Percentiles rank a stretch among this genome's conserved stretches.
phyloP scores from a whole-genome alignment of 805 yeast species.

The Metschnikowia chrysomelidarum region DNA sequence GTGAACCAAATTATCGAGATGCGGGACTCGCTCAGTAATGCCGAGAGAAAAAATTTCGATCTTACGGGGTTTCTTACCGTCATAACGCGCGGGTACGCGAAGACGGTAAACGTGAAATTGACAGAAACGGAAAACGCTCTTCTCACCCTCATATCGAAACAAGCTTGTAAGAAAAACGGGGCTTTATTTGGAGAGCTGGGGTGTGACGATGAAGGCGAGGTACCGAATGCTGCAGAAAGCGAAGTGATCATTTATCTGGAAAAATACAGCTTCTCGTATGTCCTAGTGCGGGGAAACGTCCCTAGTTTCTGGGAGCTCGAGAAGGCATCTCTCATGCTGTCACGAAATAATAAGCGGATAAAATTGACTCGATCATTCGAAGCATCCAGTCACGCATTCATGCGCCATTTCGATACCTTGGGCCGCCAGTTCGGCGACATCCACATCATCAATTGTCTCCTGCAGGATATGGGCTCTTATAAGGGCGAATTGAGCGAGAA shows the following conservation, averaged over 20 bases:
- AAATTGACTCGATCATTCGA: slow-evolving; percentile 52
- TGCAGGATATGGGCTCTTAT: slow-evolving; percentile 36
- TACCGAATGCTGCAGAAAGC: slow-evolving; percentile 51
- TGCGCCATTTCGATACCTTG: slow-evolving; percentile 48
- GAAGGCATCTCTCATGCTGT: slow-evolving; percentile 32
- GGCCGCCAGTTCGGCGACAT: slow-evolving; percentile 49
- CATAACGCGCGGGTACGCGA: slow-evolving; percentile 52
- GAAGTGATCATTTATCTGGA: slow-evolving; percentile 47
- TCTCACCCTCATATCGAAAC: slow-evolving; percentile 51
- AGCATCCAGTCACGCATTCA: slow-evolving; percentile 52
- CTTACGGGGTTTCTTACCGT: slow-evolving; percentile 46
- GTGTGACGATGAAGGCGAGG: slow-evolving; percentile 55
- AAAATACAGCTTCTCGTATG: slow-evolving; percentile 42
- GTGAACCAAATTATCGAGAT: slow-evolving; percentile 45
- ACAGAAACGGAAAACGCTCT: slow-evolving; percentile 34
- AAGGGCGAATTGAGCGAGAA: slow-evolving; percentile 47
- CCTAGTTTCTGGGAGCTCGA: slow-evolving; percentile 57
- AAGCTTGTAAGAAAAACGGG: slow-evolving; percentile 47
- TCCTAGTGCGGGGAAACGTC: slow-evolving; percentile 50
- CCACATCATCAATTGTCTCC: slow-evolving; percentile 48
- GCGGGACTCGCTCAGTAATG: slow-evolving; percentile 39
- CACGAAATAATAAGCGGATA: slow-evolving; percentile 37
- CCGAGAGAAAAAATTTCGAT: slow-evolving; percentile 45
- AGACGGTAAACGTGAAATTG: slow-evolving; percentile 37
- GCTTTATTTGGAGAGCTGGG: slow-evolving; percentile 57